Base-by-base conservation (phyloP, 108 stramenopile genomes). In the Nitzschia putrida region DNA sequence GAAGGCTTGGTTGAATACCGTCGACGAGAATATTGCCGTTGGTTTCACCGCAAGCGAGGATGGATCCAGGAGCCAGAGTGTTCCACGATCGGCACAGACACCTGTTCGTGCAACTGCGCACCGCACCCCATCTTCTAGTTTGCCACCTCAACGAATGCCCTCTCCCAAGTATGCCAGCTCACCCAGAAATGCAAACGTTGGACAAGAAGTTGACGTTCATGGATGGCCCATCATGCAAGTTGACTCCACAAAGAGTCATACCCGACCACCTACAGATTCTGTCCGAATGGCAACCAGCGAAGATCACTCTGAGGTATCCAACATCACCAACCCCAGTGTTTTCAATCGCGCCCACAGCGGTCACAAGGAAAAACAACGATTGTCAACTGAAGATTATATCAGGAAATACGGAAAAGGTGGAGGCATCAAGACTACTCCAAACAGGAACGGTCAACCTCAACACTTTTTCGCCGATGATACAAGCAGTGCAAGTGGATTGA, bases 1-100 rank as follows among this genome's bases (percentile, higher is more conserved):
- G 52, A 58, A 82, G 20, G 87, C 76, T 7, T 88, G 90, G 85
- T 56, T 88, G 41, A 85, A 76, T 42, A 83, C 79, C 22, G 76
- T 83, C 20, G 82, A 86, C 39, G 73, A 80, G 26, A 72, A 73
- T 49, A 40, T 29, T 13, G 54, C 42, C 11, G 50, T 68, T 29
- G 42, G 52, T 57, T 47, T 21, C 45, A 34, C 58, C 24, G 44
- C 6, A 43, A 63, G 61, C 44, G 58, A 73, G 47, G 21, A 41
- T 39, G 51, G 13, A 20, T 39, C n/a, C 2, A 63, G 65, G 22
- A 78, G 59, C 40, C 39, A 73, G 37, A 73, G 57, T 55, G 69
- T 69, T 16, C 64, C 61, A 14, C 39, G 60, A 21, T n/a, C n/a
- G 2, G 43, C 43, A 9, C 43, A 63, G 1, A 25, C 21, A 0